Percentiles rank a stretch among this genome's conserved stretches.
phyloP scores from a whole-genome alignment of 2,329 filamentous ascomycete genomes.

The Sporothrix pseudoabietina region DNA sequence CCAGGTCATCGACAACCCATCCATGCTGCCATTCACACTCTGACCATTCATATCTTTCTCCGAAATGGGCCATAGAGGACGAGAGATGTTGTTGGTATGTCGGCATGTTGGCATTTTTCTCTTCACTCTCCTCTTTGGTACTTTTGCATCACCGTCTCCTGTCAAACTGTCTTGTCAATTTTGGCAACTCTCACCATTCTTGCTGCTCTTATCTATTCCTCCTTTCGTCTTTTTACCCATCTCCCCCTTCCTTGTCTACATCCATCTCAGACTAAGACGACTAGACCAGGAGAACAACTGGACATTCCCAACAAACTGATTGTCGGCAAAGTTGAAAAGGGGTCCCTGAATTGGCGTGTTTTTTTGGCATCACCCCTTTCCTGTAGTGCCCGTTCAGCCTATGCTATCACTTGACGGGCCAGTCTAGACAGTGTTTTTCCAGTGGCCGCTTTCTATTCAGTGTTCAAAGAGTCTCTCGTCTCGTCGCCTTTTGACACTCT shows the following conservation, averaged over 20 bases:
- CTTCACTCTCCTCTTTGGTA: not conserved
- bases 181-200: not conserved
- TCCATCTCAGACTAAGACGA: slow-evolving; percentile 7
- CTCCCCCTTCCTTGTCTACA: not conserved
- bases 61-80: not conserved
- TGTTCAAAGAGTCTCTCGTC: not conserved
- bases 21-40: not conserved
- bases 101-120: not conserved
- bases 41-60: slow-evolving; percentile 10
- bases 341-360: not conserved
- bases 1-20: not conserved
- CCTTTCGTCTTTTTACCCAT: not conserved
- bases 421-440: not conserved
- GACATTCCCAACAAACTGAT: not conserved
- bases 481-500: not conserved
- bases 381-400: slow-evolving; percentile 14
- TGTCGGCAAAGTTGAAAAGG: not conserved
- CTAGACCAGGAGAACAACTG: slow-evolving; percentile 15
- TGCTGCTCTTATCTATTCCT: not conserved
- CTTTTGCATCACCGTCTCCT: slow-evolving; percentile 9
- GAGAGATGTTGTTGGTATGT: not conserved
- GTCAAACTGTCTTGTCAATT: not conserved
- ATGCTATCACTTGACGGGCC: not conserved
- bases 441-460: too few relatives aligned
- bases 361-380: not conserved